Percentiles rank a stretch among this genome's conserved stretches.
Conservation (phyloP, 2,329 filamentous ascomycete genomes). For the Aureobasidium subglaciale region DNA sequence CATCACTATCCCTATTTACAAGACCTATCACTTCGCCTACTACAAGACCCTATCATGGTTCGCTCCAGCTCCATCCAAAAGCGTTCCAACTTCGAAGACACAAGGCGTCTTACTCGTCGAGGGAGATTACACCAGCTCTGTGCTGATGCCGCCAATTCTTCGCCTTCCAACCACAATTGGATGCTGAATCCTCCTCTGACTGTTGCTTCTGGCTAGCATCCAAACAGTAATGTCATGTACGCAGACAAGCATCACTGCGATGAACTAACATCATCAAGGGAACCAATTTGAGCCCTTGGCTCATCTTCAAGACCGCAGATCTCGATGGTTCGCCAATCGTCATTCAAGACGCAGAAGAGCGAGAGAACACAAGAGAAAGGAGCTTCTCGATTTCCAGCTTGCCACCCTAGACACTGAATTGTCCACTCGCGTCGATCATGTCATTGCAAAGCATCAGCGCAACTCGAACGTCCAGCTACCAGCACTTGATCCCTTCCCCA, state of each 20-base stretch:
- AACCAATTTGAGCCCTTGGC: conserved; percentile 8
- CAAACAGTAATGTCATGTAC: not conserved
- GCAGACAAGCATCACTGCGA: not conserved
- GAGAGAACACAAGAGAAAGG: conserved; percentile 2
- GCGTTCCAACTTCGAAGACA: not conserved
- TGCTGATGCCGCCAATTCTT: not conserved
- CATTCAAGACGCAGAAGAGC: not conserved
- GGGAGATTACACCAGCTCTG: not conserved
- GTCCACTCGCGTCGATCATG: not conserved
- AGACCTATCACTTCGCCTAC: not conserved
- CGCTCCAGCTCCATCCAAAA: not conserved
- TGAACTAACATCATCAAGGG: not conserved
- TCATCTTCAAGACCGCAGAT: not conserved
- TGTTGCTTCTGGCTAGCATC: not conserved
- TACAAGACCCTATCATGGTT: not conserved
- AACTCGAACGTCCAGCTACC: not conserved
- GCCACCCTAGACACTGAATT: not conserved
- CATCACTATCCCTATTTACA: not conserved
- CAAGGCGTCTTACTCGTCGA: not conserved
- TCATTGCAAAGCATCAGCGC: not conserved
- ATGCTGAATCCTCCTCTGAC: not conserved
- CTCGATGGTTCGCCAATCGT: not conserved
- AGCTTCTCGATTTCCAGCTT: not conserved
- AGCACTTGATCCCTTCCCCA: not conserved
- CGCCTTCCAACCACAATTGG: not conserved